Evolutionary conservation across 2,329 filamentous ascomycete species (phyloP).

Genomic region (Xylariomycetidae sp.): DNA sequence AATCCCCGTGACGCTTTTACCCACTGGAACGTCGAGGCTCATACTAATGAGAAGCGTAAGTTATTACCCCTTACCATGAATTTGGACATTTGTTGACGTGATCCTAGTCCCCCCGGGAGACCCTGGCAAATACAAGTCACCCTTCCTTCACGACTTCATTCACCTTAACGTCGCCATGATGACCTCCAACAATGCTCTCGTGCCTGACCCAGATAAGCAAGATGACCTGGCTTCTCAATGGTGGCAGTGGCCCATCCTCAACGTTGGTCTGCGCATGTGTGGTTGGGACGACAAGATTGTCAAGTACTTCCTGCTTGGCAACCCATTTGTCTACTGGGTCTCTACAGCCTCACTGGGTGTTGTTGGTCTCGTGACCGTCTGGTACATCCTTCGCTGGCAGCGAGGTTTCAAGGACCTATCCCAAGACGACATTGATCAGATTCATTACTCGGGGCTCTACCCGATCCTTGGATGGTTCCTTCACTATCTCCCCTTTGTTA

Average conservation of each 20-base stretch:
- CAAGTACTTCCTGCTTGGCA: slow-evolving; percentile 98
- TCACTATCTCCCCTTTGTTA: slow-evolving; percentile 91
- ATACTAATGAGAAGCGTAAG: slow-evolving; percentile 89
- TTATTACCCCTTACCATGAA: slow-evolving; percentile 16
- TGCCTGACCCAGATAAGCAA: slow-evolving; percentile 97
- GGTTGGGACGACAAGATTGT: slow-evolving; percentile 93
- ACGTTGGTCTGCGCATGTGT: slow-evolving; percentile 97
- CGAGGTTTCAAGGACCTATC: slow-evolving; percentile 84
- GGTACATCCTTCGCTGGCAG: slow-evolving; percentile 94
- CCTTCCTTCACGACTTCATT: slow-evolving; percentile 96
- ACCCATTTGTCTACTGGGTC: slow-evolving; percentile 94
- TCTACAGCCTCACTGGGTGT: slow-evolving; percentile 74
- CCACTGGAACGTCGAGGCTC: slow-evolving; percentile 97
- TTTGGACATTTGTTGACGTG: slow-evolving; percentile 8
- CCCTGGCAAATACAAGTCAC: slow-evolving; percentile 89
- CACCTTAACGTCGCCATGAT: slow-evolving; percentile 99
- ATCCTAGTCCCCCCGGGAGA: slow-evolving; percentile 75
- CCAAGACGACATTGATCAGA: slow-evolving; percentile 78
- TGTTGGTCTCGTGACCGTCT: slow-evolving; percentile 68
- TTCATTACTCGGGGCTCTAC: slow-evolving; percentile 91
- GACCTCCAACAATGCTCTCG: slow-evolving; percentile 98
- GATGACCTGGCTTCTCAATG: slow-evolving; percentile 94
- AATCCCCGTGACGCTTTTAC: slow-evolving; percentile 91
- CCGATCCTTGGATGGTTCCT: slow-evolving; percentile 91
- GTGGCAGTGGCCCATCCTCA: slow-evolving; percentile 97